Conservation (phyloP, 148 eudicot genomes). For the Nepenthes mirabilis region DNA sequence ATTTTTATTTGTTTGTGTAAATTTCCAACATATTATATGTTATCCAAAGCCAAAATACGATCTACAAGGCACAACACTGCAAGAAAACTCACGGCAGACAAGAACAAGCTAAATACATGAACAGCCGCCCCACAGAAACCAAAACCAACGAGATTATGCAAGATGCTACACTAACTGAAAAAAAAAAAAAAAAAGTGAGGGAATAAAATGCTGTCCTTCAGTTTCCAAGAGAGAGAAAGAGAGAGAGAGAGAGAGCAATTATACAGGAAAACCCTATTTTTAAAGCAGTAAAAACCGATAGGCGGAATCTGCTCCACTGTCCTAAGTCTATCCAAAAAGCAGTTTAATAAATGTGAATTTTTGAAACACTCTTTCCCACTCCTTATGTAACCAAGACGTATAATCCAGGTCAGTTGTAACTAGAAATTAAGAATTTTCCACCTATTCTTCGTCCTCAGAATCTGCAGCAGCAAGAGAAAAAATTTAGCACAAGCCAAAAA, state of each 20-base stretch:
- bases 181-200: no score
- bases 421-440: conserved; percentile 3
- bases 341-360: conserved; percentile 4
- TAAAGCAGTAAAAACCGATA: conserved; percentile 8
- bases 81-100: no score
- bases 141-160: no score
- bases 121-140: no score
- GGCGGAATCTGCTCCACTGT: conserved; percentile 6
- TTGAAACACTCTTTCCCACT: conserved; percentile 7
- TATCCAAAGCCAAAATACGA: no score
- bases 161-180: no score
- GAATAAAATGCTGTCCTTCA: no score
- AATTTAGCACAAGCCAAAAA: background rate
- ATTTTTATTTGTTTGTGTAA: no score
- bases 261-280: conserved; percentile 12
- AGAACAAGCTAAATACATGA: no score
- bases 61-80: no score
- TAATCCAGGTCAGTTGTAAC: conserved; percentile 3
- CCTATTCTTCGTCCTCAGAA: conserved; percentile 38
- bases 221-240: conserved; percentile 4
- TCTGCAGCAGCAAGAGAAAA: conserved; percentile 20
- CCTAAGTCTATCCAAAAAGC: conserved; percentile 6
- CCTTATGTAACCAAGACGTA: conserved; percentile 2
- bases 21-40: no score
- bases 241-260: conserved; percentile 8